Percentiles rank a stretch among this genome's conserved stretches.
Evolutionary conservation across 768 basidiomycete species (phyloP).

Genomic region (Trametes gibbosa): DNA sequence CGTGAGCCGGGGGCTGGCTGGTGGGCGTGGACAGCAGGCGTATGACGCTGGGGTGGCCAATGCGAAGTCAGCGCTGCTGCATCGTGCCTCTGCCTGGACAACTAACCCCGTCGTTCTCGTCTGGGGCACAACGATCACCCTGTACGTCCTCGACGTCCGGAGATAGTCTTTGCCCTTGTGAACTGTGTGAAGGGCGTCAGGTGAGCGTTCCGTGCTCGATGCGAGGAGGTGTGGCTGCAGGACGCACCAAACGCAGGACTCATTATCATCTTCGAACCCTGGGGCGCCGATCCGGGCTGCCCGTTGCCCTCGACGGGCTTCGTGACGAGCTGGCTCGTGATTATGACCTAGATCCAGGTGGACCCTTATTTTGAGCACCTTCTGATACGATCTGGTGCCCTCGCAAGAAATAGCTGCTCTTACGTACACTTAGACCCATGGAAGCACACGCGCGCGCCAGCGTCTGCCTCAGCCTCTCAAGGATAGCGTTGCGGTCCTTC

Average conservation of each 20-base stretch:
- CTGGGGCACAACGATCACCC: conserved; percentile 41
- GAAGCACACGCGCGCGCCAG: conserved; percentile 50
- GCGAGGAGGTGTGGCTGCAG: neutral
- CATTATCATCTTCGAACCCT: conserved; percentile 61
- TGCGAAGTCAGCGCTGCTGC: conserved; percentile 12
- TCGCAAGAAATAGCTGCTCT: conserved; percentile 9
- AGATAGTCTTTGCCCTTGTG: conserved; percentile 35
- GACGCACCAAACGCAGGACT: conserved; percentile 59
- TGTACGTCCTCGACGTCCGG: conserved; percentile 42
- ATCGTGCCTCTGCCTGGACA: conserved; percentile 6
- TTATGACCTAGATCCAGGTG: conserved; percentile 41
- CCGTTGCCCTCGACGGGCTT: conserved; percentile 67
- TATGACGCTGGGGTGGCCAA: conserved; percentile 33
- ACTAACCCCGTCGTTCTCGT: conserved; percentile 41
- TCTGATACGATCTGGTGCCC: conserved; percentile 18
- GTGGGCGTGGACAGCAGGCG: conserved; percentile 41
- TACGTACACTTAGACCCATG: conserved; percentile 47
- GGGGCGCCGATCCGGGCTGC: conserved; percentile 45
- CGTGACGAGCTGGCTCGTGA: conserved; percentile 68
- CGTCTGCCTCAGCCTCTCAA: conserved; percentile 51
- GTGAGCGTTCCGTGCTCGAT: conserved; percentile 13
- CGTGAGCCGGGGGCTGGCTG: conserved; percentile 6
- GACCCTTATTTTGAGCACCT: conserved; percentile 14
- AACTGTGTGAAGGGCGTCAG: conserved; percentile 18
- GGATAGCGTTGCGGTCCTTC: conserved; percentile 39